Evolutionary conservation across 371 early-diverging fungal genomes (phyloP).

Genomic region (Dipsacomyces acuminosporus): DNA sequence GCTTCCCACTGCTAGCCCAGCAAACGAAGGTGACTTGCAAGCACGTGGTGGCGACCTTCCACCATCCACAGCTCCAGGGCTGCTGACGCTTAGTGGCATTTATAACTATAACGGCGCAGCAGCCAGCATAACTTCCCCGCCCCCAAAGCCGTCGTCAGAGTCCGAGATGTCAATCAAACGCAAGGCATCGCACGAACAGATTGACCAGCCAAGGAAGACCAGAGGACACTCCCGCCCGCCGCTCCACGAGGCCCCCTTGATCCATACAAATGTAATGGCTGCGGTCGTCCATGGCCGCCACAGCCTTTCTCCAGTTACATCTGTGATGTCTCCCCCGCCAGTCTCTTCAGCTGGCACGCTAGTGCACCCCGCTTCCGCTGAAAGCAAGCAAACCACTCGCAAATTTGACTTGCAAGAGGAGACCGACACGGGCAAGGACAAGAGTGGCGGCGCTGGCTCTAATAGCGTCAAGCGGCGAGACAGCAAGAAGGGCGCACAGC

Average conservation of each 20-base stretch:
- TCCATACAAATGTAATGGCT: background rate
- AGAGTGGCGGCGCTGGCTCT: background rate
- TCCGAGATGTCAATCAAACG: conserved; percentile 35
- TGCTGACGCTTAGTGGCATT: too few relatives aligned
- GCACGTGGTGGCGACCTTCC: too few relatives aligned
- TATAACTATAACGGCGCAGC: too few relatives aligned
- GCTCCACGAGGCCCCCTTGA: conserved; percentile 8
- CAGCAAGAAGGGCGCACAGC: conserved; percentile 23
- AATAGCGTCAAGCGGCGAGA: conserved; percentile 20
- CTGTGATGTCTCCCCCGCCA: background rate
- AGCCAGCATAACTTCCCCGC: background rate
- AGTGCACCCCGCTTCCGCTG: too few relatives aligned
- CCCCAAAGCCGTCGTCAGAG: conserved; percentile 22
- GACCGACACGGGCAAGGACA: background rate
- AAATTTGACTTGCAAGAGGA: background rate
- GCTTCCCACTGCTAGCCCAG: too few relatives aligned
- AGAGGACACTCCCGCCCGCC: conserved; percentile 29
- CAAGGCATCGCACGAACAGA: conserved; percentile 36
- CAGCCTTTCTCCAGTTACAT: background rate
- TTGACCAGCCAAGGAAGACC: conserved; percentile 30
- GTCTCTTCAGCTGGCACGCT: too few relatives aligned
- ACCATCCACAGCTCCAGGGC: too few relatives aligned
- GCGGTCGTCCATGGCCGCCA: background rate
- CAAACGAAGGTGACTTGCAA: too few relatives aligned
- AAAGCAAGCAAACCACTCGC: background rate